These are phyloP conservation scores for Zopfochytrium polystomum DNA, from an alignment of 371 early-diverging fungal genomes.

Conservation along the genomic window DNA sequence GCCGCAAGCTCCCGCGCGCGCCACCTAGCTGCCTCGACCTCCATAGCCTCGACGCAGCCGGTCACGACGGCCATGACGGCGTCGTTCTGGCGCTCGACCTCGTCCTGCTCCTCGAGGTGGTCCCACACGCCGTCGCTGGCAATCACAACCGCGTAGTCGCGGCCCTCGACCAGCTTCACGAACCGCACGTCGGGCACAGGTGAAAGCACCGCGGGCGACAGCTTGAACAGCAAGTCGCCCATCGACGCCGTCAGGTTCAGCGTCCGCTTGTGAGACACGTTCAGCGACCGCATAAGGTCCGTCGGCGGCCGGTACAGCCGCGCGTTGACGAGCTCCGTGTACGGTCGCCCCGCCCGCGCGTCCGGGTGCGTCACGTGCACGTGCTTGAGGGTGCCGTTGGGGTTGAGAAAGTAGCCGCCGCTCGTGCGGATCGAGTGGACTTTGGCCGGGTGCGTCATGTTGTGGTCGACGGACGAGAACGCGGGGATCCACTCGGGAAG, in stretches of 20 bases:
- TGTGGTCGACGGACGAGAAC: constrained; percentile 48
- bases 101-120: constrained; percentile 42
- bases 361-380: constrained; percentile 24
- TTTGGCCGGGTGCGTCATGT: constrained; percentile 50
- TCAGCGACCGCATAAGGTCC: constrained; percentile 38
- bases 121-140: constrained; percentile 68
- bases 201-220: constrained; percentile 47
- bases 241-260: constrained; percentile 53
- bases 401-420: constrained; percentile 47
- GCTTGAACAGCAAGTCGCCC: constrained; percentile 55
- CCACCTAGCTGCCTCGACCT: too few relatives aligned
- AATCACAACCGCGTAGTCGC: constrained; percentile 49
- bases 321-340: constrained; percentile 40
- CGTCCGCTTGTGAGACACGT: constrained; percentile 47
- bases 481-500: constrained; percentile 38
- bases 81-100: constrained; percentile 20
- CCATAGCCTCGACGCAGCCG: constrained; percentile 15
- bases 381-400: constrained; percentile 34
- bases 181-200: constrained; percentile 46
- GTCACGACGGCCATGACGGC: constrained; percentile 18
- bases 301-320: constrained; percentile 46
- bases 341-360: constrained; percentile 26
- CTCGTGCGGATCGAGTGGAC: constrained; percentile 34
- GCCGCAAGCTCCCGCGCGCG: too few relatives aligned
- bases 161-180: constrained; percentile 27